Evolutionary conservation across 768 basidiomycete species (phyloP).

Genomic region (Tephrocybe sp.): DNA sequence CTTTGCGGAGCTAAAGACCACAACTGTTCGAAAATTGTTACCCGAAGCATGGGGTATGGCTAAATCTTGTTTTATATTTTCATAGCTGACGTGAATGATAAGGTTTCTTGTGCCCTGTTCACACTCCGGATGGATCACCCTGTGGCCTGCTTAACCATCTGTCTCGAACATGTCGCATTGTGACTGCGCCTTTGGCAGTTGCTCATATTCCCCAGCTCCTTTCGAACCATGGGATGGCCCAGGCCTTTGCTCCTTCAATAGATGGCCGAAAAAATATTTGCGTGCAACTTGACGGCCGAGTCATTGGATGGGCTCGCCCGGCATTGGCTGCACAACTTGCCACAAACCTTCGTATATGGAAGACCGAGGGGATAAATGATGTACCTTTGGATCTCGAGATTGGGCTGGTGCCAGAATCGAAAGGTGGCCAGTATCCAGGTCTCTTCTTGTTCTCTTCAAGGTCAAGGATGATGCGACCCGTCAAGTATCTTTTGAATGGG

Average conservation of each 20-base stretch:
- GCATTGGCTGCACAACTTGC: conserved; percentile 75
- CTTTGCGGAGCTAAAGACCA: conserved; percentile 98
- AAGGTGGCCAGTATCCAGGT: conserved; percentile 96
- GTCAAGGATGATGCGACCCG: conserved; percentile 97
- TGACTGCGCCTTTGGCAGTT: conserved; percentile 72
- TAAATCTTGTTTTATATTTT: background rate
- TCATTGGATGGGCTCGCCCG: conserved; percentile 91
- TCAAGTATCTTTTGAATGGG: conserved; percentile 86
- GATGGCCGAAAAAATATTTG: conserved; percentile 81
- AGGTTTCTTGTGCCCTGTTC: conserved; percentile 98
- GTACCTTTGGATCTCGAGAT: conserved; percentile 95
- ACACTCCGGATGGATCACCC: conserved; percentile 97
- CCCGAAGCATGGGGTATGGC: conserved; percentile 95
- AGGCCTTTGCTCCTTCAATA: conserved; percentile 73
- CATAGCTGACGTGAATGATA: conserved; percentile 3
- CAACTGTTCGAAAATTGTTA: conserved; percentile 91
- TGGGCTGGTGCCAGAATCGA: conserved; percentile 82
- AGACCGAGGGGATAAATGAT: conserved; percentile 80
- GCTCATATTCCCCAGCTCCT: conserved; percentile 82
- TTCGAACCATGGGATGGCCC: conserved; percentile 90
- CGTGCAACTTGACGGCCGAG: conserved; percentile 91
- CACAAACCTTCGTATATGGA: conserved; percentile 86
- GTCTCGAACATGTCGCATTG: conserved; percentile 88
- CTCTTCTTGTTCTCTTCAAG: conserved; percentile 86
- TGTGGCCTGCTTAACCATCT: conserved; percentile 98